Percentiles rank a stretch among this genome's conserved stretches.
phyloP scores from a whole-genome alignment of 225 moss, liverwort and hornwort species.

The Antitrichia curtipendula region DNA sequence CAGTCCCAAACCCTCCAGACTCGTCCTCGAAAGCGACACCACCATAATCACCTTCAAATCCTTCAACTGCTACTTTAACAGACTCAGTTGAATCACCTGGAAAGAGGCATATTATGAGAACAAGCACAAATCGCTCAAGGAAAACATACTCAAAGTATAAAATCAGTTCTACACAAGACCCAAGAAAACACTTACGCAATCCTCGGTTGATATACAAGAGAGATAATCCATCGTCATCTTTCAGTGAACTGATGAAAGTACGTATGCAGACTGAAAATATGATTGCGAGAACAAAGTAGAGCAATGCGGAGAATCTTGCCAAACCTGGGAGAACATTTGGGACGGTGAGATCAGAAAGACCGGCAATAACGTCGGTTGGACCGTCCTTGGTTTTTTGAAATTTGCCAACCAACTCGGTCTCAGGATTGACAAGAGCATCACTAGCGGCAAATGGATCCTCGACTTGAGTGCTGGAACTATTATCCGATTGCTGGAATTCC shows the following conservation, averaged over 20 bases:
- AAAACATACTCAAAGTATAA: not conserved
- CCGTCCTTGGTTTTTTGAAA: slow-evolving; percentile 92
- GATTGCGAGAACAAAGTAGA: not conserved
- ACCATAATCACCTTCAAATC: slow-evolving; percentile 98
- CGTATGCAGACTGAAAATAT: not conserved
- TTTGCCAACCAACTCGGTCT: slow-evolving; percentile 73
- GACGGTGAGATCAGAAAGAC: slow-evolving; percentile 82
- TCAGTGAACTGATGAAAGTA: not conserved
- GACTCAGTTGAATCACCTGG: slow-evolving; percentile 48
- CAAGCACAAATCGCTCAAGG: not conserved
- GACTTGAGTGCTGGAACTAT: slow-evolving; percentile 48
- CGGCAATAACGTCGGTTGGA: slow-evolving; percentile 73
- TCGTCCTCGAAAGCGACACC: slow-evolving; percentile 89
- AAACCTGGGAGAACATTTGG: slow-evolving; percentile 55
- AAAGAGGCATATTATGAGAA: slow-evolving; percentile 8
- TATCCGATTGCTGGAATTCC: slow-evolving; percentile 53
- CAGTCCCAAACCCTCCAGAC: slow-evolving; percentile 94
- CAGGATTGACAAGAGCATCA: slow-evolving; percentile 85
- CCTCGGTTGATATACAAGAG: not conserved
- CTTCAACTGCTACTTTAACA: slow-evolving; percentile 62
- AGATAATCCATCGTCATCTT: not conserved
- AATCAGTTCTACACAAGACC: not conserved
- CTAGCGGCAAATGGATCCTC: slow-evolving; percentile 99
- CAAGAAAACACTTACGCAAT: not conserved
- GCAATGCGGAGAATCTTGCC: not conserved